Conservation (phyloP, 257 asterid genomes). For the Ballota nigra region DNA sequence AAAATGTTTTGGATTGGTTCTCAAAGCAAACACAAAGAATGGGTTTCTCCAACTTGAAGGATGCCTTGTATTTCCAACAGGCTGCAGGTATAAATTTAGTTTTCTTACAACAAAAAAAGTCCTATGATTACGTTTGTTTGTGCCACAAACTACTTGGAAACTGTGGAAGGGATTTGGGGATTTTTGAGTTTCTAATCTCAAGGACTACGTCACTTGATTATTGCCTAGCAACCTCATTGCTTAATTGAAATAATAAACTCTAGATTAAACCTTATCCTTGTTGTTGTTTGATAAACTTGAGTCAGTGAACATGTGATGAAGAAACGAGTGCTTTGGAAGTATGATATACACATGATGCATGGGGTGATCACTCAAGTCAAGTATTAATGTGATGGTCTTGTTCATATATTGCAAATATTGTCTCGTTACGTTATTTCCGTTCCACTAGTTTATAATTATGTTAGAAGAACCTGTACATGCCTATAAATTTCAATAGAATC, state of each 20-base stretch:
- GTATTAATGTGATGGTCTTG: neutral
- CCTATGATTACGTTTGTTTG: neutral
- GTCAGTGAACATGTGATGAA: neutral
- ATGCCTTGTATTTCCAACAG: constrained; percentile 61
- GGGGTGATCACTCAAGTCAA: neutral
- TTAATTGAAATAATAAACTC: constrained; percentile 8
- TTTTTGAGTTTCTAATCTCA: neutral
- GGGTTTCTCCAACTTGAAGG: constrained; percentile 59
- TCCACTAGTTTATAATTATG: neutral
- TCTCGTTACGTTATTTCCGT: neutral
- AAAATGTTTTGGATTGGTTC: constrained; percentile 53
- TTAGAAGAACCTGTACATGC: neutral
- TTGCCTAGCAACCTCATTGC: neutral
- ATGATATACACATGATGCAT: neutral
- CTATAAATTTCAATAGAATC: neutral
- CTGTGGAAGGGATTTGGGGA: neutral
- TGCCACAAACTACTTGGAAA: constrained; percentile 12
- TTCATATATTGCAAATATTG: neutral
- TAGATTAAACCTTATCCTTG: neutral
- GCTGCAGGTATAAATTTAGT: constrained; percentile 42
- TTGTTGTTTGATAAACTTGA: neutral
- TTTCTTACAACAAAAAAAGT: neutral
- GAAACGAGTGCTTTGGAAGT: neutral
- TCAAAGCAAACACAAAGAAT: constrained; percentile 42
- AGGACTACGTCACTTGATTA: neutral